phyloP scores from a whole-genome alignment of 176 grass and related monocot species.

The Otatea glauca region DNA sequence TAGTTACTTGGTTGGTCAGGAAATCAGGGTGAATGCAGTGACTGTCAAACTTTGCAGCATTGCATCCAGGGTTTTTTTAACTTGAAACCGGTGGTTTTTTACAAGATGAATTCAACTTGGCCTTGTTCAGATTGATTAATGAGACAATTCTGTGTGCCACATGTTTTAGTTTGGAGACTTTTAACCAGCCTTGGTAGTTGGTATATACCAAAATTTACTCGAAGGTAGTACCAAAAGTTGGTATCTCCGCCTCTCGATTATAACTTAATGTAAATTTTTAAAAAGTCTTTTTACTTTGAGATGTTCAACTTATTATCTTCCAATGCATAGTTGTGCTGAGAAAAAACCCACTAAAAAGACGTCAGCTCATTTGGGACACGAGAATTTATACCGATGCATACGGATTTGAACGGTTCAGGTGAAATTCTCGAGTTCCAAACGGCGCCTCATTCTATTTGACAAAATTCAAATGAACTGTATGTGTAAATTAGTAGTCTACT shows the following conservation, averaged over 20 bases:
- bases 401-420: not conserved
- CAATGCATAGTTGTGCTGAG: not conserved
- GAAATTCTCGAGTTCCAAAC: not conserved
- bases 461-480: not conserved
- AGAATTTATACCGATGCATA: not conserved
- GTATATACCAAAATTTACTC: too few species aligned
- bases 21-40: not conserved
- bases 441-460: not conserved
- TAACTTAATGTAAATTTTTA: too few species aligned
- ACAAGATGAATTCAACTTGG: not conserved
- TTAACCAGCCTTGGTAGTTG: too few species aligned
- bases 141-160: not conserved
- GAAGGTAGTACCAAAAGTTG: too few species aligned
- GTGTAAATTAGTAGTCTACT: not conserved
- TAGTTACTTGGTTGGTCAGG: constrained; percentile 4
- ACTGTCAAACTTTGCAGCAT: not conserved
- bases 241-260: too few species aligned
- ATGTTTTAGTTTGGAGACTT: not conserved
- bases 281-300: not conserved
- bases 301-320: not conserved
- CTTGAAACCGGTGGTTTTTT: not conserved
- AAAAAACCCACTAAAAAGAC: not conserved
- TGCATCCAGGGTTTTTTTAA: not conserved
- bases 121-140: not conserved
- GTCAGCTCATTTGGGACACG: not conserved